These are phyloP conservation scores for Pachysandra terminalis DNA, from an alignment of 164 flowering plant genomes.

Conservation along the genomic window DNA sequence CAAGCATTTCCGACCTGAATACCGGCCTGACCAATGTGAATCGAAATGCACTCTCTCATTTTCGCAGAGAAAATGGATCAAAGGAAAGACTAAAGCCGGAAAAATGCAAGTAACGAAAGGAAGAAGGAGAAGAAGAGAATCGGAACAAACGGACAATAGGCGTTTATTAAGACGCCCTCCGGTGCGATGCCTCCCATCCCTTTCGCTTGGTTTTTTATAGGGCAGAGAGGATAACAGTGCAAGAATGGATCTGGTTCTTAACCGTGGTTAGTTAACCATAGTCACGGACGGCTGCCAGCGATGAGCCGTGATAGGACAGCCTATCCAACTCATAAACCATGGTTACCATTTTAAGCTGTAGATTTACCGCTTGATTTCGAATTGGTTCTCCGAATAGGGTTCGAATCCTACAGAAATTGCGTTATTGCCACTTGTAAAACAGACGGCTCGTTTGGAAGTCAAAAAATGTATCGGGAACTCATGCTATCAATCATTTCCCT, in stretches of 20 bases:
- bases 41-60: constrained; percentile 62
- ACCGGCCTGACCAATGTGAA: constrained; percentile 61
- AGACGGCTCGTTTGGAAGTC: too few relatives aligned
- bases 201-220: constrained; percentile 8
- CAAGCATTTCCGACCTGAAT: constrained; percentile 51
- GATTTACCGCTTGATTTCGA: constrained; percentile 13
- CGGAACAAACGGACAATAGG: constrained; percentile 3
- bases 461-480: too few relatives aligned
- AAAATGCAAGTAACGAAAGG: background rate
- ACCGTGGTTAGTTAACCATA: constrained; percentile 28
- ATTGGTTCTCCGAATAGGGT: background rate
- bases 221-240: background rate
- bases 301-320: background rate
- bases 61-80: constrained; percentile 11
- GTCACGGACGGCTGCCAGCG: constrained; percentile 17
- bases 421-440: constrained; percentile 9
- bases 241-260: constrained; percentile 11
- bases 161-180: constrained; percentile 50
- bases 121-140: background rate
- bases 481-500: too few relatives aligned
- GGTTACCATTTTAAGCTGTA: background rate
- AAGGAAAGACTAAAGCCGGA: background rate
- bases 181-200: background rate
- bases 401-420: background rate
- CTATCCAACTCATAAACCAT: constrained; percentile 3